These are phyloP conservation scores for Mucor indicus DNA, from an alignment of 371 early-diverging fungal species.

Conservation along the genomic window DNA sequence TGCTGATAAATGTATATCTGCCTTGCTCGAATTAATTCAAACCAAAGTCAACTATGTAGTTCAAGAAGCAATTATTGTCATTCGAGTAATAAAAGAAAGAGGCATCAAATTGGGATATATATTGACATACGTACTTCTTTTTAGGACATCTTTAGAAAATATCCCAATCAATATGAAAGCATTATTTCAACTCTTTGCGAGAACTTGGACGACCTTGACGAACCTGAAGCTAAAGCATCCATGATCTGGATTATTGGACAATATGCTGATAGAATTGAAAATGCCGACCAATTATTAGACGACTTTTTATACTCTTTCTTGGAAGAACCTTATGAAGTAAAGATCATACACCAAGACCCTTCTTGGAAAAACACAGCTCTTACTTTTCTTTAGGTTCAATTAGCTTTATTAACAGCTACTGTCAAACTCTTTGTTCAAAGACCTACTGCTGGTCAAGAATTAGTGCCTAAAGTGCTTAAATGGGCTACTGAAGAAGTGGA, in stretches of 20 bases:
- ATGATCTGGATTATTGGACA: conserved; percentile 97
- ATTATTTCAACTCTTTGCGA: conserved; percentile 87
- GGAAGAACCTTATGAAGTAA: conserved; percentile 81
- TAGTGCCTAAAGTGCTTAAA: conserved; percentile 89
- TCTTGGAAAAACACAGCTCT: neutral
- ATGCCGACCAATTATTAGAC: conserved; percentile 80
- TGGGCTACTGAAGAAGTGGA: conserved; percentile 91
- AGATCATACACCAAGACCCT: neutral
- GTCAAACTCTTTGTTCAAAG: conserved; percentile 94
- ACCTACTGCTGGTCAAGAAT: conserved; percentile 83
- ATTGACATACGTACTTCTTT: neutral
- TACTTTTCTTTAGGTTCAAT: conserved; percentile 67
- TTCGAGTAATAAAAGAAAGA: conserved; percentile 16
- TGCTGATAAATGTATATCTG: conserved; percentile 83
- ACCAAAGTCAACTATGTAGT: conserved; percentile 93
- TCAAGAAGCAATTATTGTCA: conserved; percentile 87
- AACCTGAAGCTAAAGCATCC: conserved; percentile 93
- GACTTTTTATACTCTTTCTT: conserved; percentile 80
- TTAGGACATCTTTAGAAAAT: conserved; percentile 92
- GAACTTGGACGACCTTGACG: conserved; percentile 86
- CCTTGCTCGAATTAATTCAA: conserved; percentile 80
- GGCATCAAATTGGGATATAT: neutral
- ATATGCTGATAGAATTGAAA: conserved; percentile 91
- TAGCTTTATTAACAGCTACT: conserved; percentile 89
- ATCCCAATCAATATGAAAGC: conserved; percentile 91